Base-by-base conservation (phyloP, 768 basidiomycete species). In the Filobasidium floriforme region DNA sequence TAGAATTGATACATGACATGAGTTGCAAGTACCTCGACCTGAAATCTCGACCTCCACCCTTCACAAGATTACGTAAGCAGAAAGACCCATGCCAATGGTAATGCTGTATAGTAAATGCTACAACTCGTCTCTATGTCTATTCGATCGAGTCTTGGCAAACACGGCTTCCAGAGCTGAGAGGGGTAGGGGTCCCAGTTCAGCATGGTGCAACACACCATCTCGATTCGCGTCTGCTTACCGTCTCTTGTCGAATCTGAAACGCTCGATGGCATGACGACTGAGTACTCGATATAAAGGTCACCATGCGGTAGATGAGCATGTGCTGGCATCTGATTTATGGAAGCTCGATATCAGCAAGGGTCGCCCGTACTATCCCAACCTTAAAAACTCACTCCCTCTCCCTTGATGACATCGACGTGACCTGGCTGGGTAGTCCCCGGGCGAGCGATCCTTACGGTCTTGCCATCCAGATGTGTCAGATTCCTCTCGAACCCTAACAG, bases 401-500 rank as follows among this genome's bases (percentile, higher is more conserved):
- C 91, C 69, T 86, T 84, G 64, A 98, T 83, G 14, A 83, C 84
- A 75, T 97, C 88, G 9, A 97, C 90, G 75, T 78, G 72, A 24
- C 64, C 64, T 70, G 96, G 96, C 74, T 99, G 96, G 44, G 96
- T 98, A 0, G 94, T 90, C 18, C 86, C 88, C 46, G 83, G 81
- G 61, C 92, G 84, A 46, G 82, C 82, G 11, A 98, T 80, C 60
- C 82, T 81, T 43, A 98, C 84, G 37, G 82, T 79, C 74, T 88
- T 88, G 5, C 92, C 94, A 73, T 97, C 96, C 66, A 99, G 82
- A 79, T 93, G 92, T 3, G 89, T 91, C 63, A 99, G 78, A 73
- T 92, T 92, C 46, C 87, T 86, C 74, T 91, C 84, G 80, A 99
- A 97, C n/a, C 96, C 96, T 28, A 99, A 82, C n/a, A 98, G 80